Conservation (phyloP, 148 eudicot genomes). For the Polygonum aviculare region DNA sequence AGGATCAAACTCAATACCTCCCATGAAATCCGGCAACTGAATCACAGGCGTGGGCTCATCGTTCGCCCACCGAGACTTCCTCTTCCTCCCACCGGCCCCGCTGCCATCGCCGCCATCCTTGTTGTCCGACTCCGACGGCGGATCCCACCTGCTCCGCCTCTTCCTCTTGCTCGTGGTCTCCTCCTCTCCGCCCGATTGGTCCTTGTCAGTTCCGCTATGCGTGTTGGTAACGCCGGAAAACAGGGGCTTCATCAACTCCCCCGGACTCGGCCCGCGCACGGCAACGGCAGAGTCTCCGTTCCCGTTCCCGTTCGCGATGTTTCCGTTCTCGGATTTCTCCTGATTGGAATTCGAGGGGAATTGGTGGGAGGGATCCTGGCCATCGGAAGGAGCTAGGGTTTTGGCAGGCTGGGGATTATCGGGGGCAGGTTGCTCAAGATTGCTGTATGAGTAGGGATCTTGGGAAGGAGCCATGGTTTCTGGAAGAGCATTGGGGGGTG, state of each 20-base stretch:
- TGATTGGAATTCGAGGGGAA: constrained; percentile 2
- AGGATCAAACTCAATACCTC: constrained; percentile 78
- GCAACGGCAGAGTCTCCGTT: background rate
- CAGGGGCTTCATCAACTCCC: constrained; percentile 20
- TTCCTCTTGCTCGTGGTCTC: constrained; percentile 57
- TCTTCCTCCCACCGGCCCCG: constrained; percentile 38
- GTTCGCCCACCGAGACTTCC: constrained; percentile 78
- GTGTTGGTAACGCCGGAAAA: constrained; percentile 33
- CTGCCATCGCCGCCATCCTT: constrained; percentile 17
- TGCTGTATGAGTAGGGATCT: background rate
- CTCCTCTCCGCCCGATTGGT: constrained; percentile 67
- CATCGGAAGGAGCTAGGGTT: constrained; percentile 16
- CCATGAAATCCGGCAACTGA: constrained; percentile 85
- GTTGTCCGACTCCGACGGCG: constrained; percentile 35
- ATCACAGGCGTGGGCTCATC: constrained; percentile 61
- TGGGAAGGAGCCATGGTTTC: constrained; percentile 23
- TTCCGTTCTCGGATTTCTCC: constrained; percentile 16
- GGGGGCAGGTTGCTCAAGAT: background rate
- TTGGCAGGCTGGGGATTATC: background rate
- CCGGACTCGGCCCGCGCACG: background rate
- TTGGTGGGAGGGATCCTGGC: constrained; percentile 5
- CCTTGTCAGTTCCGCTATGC: constrained; percentile 41
- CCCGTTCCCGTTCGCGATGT: background rate
- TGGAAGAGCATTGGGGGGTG: background rate
- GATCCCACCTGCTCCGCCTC: constrained; percentile 82